Evolutionary conservation across 768 basidiomycete genomes (phyloP).

Genomic region (Tulasnella sp.): DNA sequence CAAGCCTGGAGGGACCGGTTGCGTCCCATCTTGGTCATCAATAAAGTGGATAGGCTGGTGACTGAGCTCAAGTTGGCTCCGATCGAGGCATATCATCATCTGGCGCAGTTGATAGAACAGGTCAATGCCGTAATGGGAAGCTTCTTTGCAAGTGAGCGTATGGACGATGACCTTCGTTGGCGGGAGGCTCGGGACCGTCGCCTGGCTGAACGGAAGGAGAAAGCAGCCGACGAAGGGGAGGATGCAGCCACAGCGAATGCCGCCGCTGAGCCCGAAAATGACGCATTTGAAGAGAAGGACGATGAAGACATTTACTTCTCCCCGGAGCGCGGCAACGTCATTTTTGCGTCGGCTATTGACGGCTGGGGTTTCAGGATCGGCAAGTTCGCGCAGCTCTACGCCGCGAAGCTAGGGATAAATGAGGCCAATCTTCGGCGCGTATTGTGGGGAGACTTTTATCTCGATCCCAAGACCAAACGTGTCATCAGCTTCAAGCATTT

Average conservation of each 20-base stretch:
- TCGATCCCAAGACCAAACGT: slow-evolving; percentile 91
- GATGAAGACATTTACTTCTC: slow-evolving; percentile 98
- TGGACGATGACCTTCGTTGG: slow-evolving; percentile 95
- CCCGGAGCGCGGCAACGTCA: slow-evolving; percentile 88
- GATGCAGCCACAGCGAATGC: slow-evolving; percentile 46
- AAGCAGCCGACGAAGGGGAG: slow-evolving; percentile 47
- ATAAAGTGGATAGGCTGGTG: slow-evolving; percentile 90
- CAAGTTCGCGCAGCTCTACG: slow-evolving; percentile 89
- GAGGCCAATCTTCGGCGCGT: slow-evolving; percentile 76
- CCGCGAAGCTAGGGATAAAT: slow-evolving; percentile 79
- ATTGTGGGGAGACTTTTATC: slow-evolving; percentile 94
- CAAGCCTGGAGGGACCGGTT: slow-evolving; percentile 90
- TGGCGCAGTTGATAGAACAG: slow-evolving; percentile 87
- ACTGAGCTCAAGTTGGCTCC: slow-evolving; percentile 88
- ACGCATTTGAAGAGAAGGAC: slow-evolving; percentile 80
- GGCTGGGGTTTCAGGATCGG: slow-evolving; percentile 96
- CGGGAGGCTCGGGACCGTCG: slow-evolving; percentile 82
- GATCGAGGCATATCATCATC: slow-evolving; percentile 86
- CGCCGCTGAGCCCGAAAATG: slow-evolving; percentile 30
- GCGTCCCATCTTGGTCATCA: slow-evolving; percentile 87
- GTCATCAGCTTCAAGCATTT: slow-evolving; percentile 88
- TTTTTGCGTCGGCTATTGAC: slow-evolving; percentile 91
- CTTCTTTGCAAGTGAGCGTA: slow-evolving; percentile 88
- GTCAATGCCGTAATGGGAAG: slow-evolving; percentile 98
- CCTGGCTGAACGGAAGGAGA: slow-evolving; percentile 62